A percentile compares a stretch with the other conserved stretches of the same genome.
phyloP scores from a whole-genome alignment of 805 yeast genomes.

The Teunomyces cretensis region DNA sequence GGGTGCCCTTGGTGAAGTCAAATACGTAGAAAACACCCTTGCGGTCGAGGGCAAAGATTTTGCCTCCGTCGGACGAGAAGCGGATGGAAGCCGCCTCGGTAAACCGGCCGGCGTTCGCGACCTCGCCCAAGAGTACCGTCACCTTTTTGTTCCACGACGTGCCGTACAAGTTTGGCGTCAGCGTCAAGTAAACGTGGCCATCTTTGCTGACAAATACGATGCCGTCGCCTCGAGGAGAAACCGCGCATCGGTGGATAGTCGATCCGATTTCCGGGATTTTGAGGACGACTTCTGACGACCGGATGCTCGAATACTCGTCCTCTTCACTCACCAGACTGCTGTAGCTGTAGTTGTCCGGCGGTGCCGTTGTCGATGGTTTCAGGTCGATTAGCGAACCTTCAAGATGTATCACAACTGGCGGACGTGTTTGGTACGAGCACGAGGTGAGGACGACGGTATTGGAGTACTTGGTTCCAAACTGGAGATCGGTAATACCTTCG shows the following conservation, averaged over 20 bases:
- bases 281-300: slow-evolving; percentile 36
- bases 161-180: slow-evolving; percentile 49
- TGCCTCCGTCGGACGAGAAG: slow-evolving; percentile 81
- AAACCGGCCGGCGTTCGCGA: slow-evolving; percentile 67
- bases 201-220: slow-evolving; percentile 76
- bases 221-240: slow-evolving; percentile 86
- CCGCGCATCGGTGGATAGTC: slow-evolving; percentile 66
- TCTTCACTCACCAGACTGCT: slow-evolving; percentile 11
- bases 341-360: background rate
- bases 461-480: slow-evolving; percentile 45
- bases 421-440: slow-evolving; percentile 34
- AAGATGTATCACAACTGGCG: slow-evolving; percentile 32
- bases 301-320: slow-evolving; percentile 20
- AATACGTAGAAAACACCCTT: slow-evolving; percentile 77
- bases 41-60: slow-evolving; percentile 72
- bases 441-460: slow-evolving; percentile 39
- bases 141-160: slow-evolving; percentile 37
- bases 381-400: slow-evolving; percentile 52
- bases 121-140: slow-evolving; percentile 72
- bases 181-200: slow-evolving; percentile 71
- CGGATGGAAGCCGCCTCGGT: slow-evolving; percentile 76
- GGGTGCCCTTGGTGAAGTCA: slow-evolving; percentile 86
- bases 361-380: background rate
- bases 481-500: slow-evolving; percentile 85
- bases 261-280: slow-evolving; percentile 80